Evolutionary conservation across 1,284 basidiomycete species (phyloP).

Genomic region (Trichosporon faecale): DNA sequence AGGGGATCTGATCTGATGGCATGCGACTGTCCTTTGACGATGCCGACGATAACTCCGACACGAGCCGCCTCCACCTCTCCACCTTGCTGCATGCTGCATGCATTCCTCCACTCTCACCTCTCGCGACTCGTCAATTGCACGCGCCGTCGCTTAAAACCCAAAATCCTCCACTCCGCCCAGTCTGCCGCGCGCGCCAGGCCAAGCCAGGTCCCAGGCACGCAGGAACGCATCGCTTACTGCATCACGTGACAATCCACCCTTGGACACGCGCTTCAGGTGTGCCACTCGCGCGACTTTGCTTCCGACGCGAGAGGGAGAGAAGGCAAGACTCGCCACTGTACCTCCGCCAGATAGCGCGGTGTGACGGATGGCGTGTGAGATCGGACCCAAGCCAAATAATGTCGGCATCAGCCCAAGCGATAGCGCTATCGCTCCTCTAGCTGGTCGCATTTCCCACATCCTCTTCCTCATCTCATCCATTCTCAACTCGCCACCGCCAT

Average conservation of each 20-base stretch:
- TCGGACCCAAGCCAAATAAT: conserved; percentile 1
- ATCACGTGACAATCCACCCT: background rate
- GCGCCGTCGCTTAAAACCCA: background rate
- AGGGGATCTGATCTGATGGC: background rate
- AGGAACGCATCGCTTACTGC: background rate
- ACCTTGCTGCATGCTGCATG: no score
- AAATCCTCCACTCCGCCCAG: background rate
- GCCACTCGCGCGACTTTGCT: background rate
- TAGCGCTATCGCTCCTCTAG: background rate
- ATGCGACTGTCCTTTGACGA: background rate
- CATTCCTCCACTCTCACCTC: background rate
- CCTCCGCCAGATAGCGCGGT: background rate
- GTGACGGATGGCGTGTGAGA: background rate
- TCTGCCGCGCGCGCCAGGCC: background rate
- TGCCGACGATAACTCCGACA: background rate
- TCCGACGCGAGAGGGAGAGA: background rate
- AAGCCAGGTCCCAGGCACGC: background rate
- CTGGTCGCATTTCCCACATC: background rate
- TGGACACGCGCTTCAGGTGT: background rate
- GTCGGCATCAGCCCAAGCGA: background rate
- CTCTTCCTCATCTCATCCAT: background rate
- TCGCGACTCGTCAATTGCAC: conserved; percentile 2
- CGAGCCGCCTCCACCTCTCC: background rate
- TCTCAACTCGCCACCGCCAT: background rate
- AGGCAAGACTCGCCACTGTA: background rate